Conservation (phyloP, 805 yeast species). For the Kazachstania kunashirensis region DNA sequence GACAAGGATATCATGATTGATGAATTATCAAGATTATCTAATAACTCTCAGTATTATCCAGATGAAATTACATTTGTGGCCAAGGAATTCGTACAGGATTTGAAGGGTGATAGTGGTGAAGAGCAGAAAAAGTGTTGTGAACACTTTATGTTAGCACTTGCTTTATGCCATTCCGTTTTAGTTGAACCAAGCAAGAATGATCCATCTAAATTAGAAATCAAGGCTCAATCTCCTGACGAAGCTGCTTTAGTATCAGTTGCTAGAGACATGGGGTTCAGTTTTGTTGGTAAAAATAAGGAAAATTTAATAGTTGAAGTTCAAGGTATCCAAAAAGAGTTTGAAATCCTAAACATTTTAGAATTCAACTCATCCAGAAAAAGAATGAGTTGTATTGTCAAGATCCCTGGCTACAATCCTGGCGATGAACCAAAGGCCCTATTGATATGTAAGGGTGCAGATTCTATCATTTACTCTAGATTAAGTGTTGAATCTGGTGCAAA, state of each 20-base stretch:
- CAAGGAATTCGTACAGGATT: constrained; percentile 52
- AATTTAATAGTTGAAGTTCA: constrained; percentile 61
- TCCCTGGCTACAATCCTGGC: constrained; percentile 40
- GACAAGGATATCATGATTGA: constrained; percentile 55
- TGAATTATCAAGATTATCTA: constrained; percentile 32
- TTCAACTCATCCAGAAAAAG: constrained; percentile 80
- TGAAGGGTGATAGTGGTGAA: constrained; percentile 37
- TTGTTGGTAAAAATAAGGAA: constrained; percentile 53
- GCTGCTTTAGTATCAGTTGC: constrained; percentile 80
- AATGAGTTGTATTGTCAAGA: constrained; percentile 73
- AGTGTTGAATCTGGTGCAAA: constrained; percentile 32
- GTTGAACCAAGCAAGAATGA: constrained; percentile 56
- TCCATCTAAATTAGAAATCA: constrained; percentile 45
- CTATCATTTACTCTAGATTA: constrained; percentile 63
- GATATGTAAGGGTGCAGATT: constrained; percentile 81
- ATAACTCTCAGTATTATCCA: constrained; percentile 36
- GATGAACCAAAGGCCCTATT: constrained; percentile 52
- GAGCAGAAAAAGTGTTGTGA: constrained; percentile 50
- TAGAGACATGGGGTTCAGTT: constrained; percentile 63
- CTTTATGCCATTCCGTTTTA: constrained; percentile 71
- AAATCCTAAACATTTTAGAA: constrained; percentile 59
- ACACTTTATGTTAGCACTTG: constrained; percentile 67
- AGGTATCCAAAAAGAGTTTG: constrained; percentile 62
- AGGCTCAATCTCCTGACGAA: constrained; percentile 83
- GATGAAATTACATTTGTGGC: constrained; percentile 65